phyloP scores from a whole-genome alignment of 495 filamentous ascomycete genomes.

The Xylaria flabelliformis region DNA sequence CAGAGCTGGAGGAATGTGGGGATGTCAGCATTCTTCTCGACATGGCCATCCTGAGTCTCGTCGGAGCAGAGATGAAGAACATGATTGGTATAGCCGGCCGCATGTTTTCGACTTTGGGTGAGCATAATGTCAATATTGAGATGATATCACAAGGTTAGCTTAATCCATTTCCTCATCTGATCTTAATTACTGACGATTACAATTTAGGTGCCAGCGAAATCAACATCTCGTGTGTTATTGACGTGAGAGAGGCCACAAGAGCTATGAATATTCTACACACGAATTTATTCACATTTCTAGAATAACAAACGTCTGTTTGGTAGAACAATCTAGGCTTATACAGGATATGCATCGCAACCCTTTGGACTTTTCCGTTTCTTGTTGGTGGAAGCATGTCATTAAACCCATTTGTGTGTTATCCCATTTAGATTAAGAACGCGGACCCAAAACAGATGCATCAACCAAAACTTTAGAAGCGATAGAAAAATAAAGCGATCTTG shows the following conservation, averaged over 20 bases:
- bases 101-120: constrained; percentile 89
- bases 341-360: not conserved
- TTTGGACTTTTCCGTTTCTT: not conserved
- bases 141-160: constrained; percentile 93
- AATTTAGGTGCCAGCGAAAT: constrained; percentile 91
- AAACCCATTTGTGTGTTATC: not conserved
- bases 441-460: not conserved
- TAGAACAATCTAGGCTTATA: not conserved
- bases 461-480: not conserved
- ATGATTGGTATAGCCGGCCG: constrained; percentile 88
- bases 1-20: constrained; percentile 77
- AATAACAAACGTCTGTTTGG: constrained; percentile 35
- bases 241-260: constrained; percentile 84
- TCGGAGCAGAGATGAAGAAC: constrained; percentile 93
- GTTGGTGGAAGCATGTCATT: not conserved
- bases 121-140: constrained; percentile 89
- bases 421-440: not conserved
- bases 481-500: not conserved
- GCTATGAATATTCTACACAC: constrained; percentile 96
- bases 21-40: constrained; percentile 82
- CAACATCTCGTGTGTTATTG: constrained; percentile 97
- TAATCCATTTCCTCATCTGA: not conserved
- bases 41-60: constrained; percentile 91
- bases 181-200: constrained; percentile 30
- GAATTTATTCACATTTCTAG: constrained; percentile 76